A percentile compares a stretch with the other conserved stretches of the same genome.
phyloP scores from a whole-genome alignment of 495 filamentous ascomycete genomes.

The Penicillium arizonense region DNA sequence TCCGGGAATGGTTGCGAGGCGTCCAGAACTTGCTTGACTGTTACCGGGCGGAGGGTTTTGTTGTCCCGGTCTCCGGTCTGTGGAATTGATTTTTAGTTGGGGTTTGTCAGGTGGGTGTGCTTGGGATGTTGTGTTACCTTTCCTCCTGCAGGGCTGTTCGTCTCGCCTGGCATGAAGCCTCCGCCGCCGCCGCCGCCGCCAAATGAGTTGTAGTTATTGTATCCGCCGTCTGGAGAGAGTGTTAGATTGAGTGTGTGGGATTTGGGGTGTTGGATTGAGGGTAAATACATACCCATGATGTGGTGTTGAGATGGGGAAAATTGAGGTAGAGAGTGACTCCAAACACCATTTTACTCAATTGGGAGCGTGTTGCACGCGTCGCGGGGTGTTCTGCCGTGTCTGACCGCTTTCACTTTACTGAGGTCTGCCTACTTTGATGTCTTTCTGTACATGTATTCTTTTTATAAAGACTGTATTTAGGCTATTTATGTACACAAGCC shows the following conservation, averaged over 20 bases:
- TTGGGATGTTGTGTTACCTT: slow-evolving; percentile 25
- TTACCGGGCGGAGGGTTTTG: slow-evolving; percentile 84
- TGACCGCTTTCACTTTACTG: neutral
- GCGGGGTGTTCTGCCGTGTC: slow-evolving; percentile 21
- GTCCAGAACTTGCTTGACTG: slow-evolving; percentile 90
- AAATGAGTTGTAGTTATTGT: slow-evolving; percentile 54
- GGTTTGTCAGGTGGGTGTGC: too few relatives aligned
- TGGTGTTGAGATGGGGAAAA: slow-evolving; percentile 13
- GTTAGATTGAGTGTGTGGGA: neutral
- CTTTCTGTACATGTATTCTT: too few relatives aligned
- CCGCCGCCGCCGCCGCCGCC: slow-evolving; percentile 63
- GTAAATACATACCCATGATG: slow-evolving; percentile 34
- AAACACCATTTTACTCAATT: slow-evolving; percentile 42
- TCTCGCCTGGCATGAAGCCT: slow-evolving; percentile 61
- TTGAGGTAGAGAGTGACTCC: slow-evolving; percentile 3
- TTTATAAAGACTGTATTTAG: too few relatives aligned
- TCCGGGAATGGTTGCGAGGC: slow-evolving; percentile 71
- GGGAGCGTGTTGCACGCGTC: slow-evolving; percentile 45
- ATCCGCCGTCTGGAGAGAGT: slow-evolving; percentile 24
- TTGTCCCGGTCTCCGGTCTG: slow-evolving; percentile 44
- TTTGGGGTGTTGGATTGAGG: neutral
- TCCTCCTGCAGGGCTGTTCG: slow-evolving; percentile 46
- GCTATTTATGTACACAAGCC: too few relatives aligned
- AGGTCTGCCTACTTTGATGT: too few relatives aligned
- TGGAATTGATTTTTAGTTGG: neutral